phyloP scores from a whole-genome alignment of 2,329 filamentous ascomycete species.

The Trichoderma sp. region DNA sequence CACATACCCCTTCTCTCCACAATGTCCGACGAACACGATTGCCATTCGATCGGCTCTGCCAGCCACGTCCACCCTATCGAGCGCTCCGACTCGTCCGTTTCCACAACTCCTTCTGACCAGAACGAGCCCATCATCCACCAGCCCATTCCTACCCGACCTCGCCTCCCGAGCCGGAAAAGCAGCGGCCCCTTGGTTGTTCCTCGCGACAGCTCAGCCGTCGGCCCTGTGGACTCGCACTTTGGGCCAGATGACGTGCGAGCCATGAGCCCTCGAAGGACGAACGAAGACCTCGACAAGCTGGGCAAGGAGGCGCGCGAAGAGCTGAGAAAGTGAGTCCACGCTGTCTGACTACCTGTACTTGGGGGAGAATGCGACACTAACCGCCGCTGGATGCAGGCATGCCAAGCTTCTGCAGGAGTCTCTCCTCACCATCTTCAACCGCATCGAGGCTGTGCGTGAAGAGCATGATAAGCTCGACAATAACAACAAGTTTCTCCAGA shows the following conservation, averaged over 20 bases:
- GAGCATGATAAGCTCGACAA: constrained; percentile 96
- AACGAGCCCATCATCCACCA: constrained; percentile 50
- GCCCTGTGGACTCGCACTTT: constrained; percentile 72
- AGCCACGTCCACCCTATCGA: constrained; percentile 41
- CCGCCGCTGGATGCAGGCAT: constrained; percentile 59
- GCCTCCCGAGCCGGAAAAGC: constrained; percentile 72
- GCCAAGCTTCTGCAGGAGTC: constrained; percentile 87
- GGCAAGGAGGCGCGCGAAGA: constrained; percentile 77
- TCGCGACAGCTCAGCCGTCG: constrained; percentile 72
- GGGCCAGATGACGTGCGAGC: constrained; percentile 86
- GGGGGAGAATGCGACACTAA: constrained; percentile 5
- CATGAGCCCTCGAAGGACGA: constrained; percentile 92
- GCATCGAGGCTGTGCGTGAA: constrained; percentile 89
- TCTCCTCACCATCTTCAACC: constrained; percentile 84
- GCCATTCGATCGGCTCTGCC: constrained; percentile 33
- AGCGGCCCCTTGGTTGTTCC: constrained; percentile 83
- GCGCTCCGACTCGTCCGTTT: constrained; percentile 44
- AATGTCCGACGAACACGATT: constrained; percentile 35
- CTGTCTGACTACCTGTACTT: constrained; percentile 41
- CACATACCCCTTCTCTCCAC: background rate
- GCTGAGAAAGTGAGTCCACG: constrained; percentile 52
- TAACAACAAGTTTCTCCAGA: constrained; percentile 96
- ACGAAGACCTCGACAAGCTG: constrained; percentile 85
- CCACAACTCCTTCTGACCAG: constrained; percentile 42
- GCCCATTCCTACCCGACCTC: constrained; percentile 62